Base-by-base conservation (phyloP, 2,329 filamentous ascomycete genomes). In the Teratosphaeria viscida region DNA sequence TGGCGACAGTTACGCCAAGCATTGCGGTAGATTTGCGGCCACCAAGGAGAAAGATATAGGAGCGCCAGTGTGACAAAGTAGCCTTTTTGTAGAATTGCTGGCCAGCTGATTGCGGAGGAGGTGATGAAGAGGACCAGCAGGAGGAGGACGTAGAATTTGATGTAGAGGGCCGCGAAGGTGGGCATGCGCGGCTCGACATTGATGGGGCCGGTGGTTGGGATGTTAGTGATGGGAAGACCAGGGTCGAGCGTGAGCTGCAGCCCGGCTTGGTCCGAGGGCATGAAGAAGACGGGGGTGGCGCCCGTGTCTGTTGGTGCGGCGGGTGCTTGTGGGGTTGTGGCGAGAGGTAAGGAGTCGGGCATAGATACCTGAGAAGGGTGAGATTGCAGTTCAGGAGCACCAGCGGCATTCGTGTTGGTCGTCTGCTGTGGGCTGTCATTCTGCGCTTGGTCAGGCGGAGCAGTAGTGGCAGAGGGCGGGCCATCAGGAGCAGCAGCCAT, bases 1-100 rank as follows among this genome's bases (percentile, higher is more conserved):
- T 89, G 89, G 49, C 92, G 89, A 73, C 91, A 96, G 74, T 96
- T 96, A 58, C 92, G 89, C 74, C 89, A 85, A 57, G 88, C 80
- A 72, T 99, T 99, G 63, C 94, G 89, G 70, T 88, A 84, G 65
- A 97, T 95, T 72, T 99, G 94, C 0, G 94, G 92, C 0, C 86
- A 71, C 92, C 92, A 97, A 70, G 96, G 86, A 23, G 92, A 96
- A 53, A 96, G 82, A 71, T 96, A 96, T 57, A 82, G 65, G 67
- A 92, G 84, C 2, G 83, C 81, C 26, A 95, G 76, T 2, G 80
- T 64, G 70, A 92, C 80, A 62, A 79, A 79, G 71, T 85, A 87
- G 52, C 79, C 70, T 2, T 77, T 77, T 27, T 81, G 79, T 2
- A 81, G 69, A 1, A 75, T 74, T 3, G 76, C 73, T 62, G 83